phyloP scores from a whole-genome alignment of 2,329 filamentous ascomycete species.

The Ceratocystis destructans region DNA sequence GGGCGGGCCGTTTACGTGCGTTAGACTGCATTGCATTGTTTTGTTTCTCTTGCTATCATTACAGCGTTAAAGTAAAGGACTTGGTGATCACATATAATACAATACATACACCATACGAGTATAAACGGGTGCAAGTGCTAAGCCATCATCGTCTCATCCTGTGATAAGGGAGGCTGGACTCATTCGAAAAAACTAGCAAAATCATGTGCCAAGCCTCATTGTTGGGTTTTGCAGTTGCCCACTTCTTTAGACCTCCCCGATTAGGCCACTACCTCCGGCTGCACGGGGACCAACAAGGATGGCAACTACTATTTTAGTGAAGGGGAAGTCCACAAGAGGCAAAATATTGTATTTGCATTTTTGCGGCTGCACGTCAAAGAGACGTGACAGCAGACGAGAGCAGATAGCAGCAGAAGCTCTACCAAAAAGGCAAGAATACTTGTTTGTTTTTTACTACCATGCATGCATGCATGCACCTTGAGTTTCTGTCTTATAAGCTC shows the following conservation, averaged over 20 bases:
- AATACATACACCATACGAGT: neutral
- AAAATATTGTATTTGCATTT: too few relatives aligned
- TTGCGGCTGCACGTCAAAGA: neutral
- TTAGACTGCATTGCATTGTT: neutral
- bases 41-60: neutral
- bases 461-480: neutral
- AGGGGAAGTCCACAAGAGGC: too few relatives aligned
- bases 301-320: neutral
- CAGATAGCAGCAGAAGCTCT: neutral
- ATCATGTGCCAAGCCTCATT: neutral
- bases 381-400: neutral
- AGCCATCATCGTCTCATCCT: neutral
- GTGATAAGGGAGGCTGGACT: too few relatives aligned
- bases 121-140: neutral
- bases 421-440: too few relatives aligned
- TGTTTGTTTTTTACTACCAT: neutral
- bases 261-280: conserved; percentile 1
- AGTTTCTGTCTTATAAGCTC: too few relatives aligned
- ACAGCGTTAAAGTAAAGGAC: neutral
- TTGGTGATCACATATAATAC: neutral
- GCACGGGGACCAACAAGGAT: neutral
- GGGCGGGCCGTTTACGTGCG: neutral
- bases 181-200: too few relatives aligned
- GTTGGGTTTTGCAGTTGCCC: neutral
- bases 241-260: neutral